Conservation (phyloP, 768 basidiomycete genomes). For the Mycena galopus region DNA sequence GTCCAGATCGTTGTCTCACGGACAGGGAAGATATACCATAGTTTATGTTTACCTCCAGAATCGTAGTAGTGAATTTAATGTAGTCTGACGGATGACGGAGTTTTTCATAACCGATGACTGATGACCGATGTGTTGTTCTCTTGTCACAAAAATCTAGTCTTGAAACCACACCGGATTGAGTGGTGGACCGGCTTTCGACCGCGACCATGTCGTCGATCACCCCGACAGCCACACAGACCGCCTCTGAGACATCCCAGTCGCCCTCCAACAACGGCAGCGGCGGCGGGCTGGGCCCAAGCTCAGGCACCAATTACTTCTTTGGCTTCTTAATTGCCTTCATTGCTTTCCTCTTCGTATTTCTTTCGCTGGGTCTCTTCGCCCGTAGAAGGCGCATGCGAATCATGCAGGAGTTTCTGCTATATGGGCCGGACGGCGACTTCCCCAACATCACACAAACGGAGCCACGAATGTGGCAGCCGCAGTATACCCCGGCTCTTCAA, state of each 20-base stretch:
- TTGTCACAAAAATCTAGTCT: not conserved
- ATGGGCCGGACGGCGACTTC: constrained; percentile 20
- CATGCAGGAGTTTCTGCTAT: constrained; percentile 24
- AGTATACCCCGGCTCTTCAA: constrained; percentile 1
- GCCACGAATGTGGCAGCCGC: constrained; percentile 29
- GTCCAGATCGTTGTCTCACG: constrained; percentile 63
- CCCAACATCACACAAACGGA: constrained; percentile 22
- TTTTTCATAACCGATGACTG: not conserved
- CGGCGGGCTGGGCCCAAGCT: no score
- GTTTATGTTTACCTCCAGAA: constrained; percentile 49
- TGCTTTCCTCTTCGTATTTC: constrained; percentile 28
- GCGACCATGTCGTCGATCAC: constrained; percentile 5
- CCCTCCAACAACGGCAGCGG: not conserved
- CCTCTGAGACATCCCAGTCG: not conserved
- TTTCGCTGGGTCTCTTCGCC: constrained; percentile 28
- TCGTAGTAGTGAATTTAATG: constrained; percentile 25
- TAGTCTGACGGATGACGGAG: no score
- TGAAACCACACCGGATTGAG: not conserved
- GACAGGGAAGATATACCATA: constrained; percentile 73
- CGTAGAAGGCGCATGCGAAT: constrained; percentile 28
- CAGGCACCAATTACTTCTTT: constrained; percentile 28
- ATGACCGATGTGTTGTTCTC: not conserved
- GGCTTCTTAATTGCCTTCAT: constrained; percentile 31
- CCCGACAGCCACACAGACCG: constrained; percentile 1
- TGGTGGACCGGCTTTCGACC: not conserved